phyloP scores from a whole-genome alignment of 2,329 filamentous ascomycete species.

The Talaromyces sp. region DNA sequence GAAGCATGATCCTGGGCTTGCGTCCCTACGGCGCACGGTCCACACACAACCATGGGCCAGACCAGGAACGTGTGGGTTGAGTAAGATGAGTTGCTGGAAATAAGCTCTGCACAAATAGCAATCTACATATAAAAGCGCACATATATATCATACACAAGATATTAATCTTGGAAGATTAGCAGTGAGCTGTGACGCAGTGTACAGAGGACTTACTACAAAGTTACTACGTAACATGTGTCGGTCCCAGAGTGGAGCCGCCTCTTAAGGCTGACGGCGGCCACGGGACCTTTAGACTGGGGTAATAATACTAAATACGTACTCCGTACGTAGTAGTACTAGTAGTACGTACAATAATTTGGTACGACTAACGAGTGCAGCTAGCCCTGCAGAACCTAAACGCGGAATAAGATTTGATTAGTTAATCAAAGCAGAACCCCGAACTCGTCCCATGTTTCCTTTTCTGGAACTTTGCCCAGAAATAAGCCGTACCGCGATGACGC shows the following conservation, averaged over 20 bases:
- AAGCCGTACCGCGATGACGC: background rate
- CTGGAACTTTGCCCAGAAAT: background rate
- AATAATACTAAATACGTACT: too few relatives aligned
- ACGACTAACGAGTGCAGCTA: too few relatives aligned
- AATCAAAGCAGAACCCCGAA: background rate
- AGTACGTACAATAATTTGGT: too few relatives aligned
- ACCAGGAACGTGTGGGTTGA: background rate
- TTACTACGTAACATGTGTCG: too few relatives aligned
- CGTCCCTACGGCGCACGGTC: background rate
- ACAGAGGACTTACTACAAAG: too few relatives aligned
- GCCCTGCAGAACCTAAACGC: background rate
- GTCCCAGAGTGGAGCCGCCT: conserved; percentile 17
- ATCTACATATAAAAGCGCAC: too few relatives aligned
- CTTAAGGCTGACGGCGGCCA: conserved; percentile 27
- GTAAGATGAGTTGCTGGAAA: background rate
- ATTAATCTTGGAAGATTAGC: too few relatives aligned
- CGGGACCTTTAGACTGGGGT: background rate
- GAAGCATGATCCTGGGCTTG: background rate
- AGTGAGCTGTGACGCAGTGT: too few relatives aligned
- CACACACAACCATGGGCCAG: background rate
- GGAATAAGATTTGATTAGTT: background rate
- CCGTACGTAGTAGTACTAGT: too few relatives aligned
- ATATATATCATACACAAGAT: too few relatives aligned
- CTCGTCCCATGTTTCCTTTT: background rate
- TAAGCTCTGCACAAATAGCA: too few relatives aligned